phyloP scores from a whole-genome alignment of 805 yeast genomes.

The Lipomyces japonicus region DNA sequence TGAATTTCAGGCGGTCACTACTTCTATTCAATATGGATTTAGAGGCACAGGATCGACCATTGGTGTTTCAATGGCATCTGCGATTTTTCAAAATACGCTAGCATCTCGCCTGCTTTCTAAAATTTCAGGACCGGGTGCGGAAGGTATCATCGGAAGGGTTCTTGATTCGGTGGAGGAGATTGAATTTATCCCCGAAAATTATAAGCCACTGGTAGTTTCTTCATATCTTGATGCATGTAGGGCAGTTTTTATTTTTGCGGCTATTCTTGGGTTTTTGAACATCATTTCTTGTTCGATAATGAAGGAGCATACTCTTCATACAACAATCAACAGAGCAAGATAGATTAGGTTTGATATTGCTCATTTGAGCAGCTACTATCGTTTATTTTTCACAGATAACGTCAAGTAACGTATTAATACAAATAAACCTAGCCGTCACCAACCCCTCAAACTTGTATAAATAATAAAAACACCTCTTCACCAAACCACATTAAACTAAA shows the following conservation, averaged over 20 bases:
- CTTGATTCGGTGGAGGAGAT: constrained; percentile 52
- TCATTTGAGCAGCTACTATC: too few species aligned
- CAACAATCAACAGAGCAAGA: constrained; percentile 40
- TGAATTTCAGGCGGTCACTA: constrained; percentile 74
- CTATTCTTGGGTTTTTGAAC: constrained; percentile 44
- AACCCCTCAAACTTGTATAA: too few species aligned
- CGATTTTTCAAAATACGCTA: constrained; percentile 57
- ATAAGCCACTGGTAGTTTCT: constrained; percentile 41
- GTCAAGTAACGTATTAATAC: too few species aligned
- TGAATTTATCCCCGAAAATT: constrained; percentile 46
- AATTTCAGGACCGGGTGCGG: constrained; percentile 33
- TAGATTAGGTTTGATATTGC: too few species aligned
- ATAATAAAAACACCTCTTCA: too few species aligned
- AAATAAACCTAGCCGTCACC: too few species aligned
- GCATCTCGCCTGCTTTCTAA: constrained; percentile 32
- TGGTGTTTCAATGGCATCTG: constrained; percentile 68
- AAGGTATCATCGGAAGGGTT: constrained; percentile 41
- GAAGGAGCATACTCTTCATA: constrained; percentile 55
- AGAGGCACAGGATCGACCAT: constrained; percentile 82
- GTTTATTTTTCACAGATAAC: too few species aligned
- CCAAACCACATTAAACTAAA: too few species aligned
- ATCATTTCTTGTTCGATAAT: constrained; percentile 45
- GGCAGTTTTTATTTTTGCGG: constrained; percentile 48
- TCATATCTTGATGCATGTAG: constrained; percentile 51
- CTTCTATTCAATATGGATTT: constrained; percentile 86